Evolutionary conservation across 257 asterid species (phyloP).

Genomic region (Lantana camara): DNA sequence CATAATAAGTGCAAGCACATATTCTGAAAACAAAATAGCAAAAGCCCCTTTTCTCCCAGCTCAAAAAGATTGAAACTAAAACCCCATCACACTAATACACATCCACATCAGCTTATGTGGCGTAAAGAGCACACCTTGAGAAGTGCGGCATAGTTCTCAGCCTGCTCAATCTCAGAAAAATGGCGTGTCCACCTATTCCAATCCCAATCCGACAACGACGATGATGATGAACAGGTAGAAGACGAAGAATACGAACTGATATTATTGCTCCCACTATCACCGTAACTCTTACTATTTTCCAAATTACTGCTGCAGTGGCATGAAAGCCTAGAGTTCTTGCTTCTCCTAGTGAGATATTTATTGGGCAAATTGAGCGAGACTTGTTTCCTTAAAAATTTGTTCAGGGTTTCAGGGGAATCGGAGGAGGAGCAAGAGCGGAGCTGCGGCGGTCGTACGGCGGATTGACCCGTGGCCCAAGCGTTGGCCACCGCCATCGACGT

Average conservation of each 20-base stretch:
- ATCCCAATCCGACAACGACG: conserved; percentile 68
- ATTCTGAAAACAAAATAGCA: not conserved
- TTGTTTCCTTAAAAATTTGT: conserved; percentile 33
- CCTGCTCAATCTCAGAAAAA: conserved; percentile 88
- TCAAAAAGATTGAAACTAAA: not conserved
- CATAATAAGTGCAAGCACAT: not conserved
- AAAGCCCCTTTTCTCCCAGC: not conserved
- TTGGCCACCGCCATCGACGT: conserved; percentile 70
- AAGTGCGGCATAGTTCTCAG: conserved; percentile 75
- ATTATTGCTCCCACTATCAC: conserved; percentile 27
- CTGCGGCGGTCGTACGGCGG: conserved; percentile 49
- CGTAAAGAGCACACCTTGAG: conserved; percentile 56
- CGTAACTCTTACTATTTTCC: conserved; percentile 23
- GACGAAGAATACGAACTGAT: conserved; percentile 32
- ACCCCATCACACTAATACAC: conserved; percentile 6
- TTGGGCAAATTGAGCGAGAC: conserved; percentile 34
- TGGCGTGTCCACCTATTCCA: conserved; percentile 89
- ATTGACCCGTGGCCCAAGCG: conserved; percentile 68
- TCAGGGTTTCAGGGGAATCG: conserved; percentile 35
- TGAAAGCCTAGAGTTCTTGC: conserved; percentile 41
- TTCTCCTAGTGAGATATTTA: conserved; percentile 34
- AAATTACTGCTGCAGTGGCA: conserved; percentile 51
- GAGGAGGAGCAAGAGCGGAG: conserved; percentile 44
- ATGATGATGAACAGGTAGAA: conserved; percentile 39
- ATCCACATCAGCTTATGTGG: conserved; percentile 6